Evolutionary conservation across 2,329 filamentous ascomycete species (phyloP), one percentile per base, ranked within the genome.

Genomic region (Neurospora crassa): DNA sequence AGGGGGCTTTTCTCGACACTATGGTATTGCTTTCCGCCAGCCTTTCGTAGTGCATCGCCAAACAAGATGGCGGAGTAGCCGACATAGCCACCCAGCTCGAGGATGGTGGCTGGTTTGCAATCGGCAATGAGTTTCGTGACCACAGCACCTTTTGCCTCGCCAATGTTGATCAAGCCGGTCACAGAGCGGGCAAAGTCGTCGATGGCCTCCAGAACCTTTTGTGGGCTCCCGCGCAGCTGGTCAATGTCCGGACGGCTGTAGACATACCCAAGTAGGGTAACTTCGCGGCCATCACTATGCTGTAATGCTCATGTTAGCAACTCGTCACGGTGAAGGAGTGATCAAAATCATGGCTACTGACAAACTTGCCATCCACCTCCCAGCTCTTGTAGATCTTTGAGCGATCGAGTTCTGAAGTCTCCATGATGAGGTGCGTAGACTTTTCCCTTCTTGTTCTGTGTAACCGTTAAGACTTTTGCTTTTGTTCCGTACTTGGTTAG

Each of bases 21-120:
- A 78, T 87, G 90, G 81, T 93, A 94, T 34, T 83, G 82, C 74
- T 85, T 84, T 3, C 91, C 91, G 12, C 90, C 91, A 3, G 85
- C 86, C 68, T 85, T 84, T 71, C 87, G 86, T 18, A 92, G 82
- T 0, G 90, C 89, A 43, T 88, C 84, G 67, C 88, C 91, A 77
- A 94, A 95, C 1, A 93, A 84, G 72, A 96, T 89, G 72, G 90
- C 90, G 0, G 92, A 95, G 82, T 96, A 96, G 59, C 92, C 92
- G 24, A 94, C 86, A 79, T 95, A 96, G 68, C 91, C 91, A 67
- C 93, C 92, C 0, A 96, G 84, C 78, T 96, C 92, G 67, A 95
- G 85, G 68, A 76, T 73, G 40, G 73, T 68, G 12, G 67, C 14
- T 7, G 74, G 74, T 78, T 90, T 91, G 68, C 85, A 82, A 73